Evolutionary conservation across 139 green algal species (phyloP).

Genomic region (Nannochloris sp.): DNA sequence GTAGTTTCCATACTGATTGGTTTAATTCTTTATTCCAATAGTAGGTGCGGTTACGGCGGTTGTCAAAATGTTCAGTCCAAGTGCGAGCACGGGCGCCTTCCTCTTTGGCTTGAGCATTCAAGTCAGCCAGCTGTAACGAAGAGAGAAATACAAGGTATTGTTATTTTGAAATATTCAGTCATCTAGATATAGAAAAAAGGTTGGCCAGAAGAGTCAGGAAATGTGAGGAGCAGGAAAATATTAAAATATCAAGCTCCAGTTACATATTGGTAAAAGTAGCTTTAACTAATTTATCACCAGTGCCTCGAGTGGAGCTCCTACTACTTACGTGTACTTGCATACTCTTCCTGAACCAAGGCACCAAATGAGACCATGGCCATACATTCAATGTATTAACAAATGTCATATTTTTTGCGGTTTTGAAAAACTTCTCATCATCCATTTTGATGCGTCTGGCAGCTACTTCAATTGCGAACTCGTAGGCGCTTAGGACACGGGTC

Average conservation of each 20-base stretch:
- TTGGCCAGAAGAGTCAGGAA: too few relatives aligned
- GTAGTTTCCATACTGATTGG: conserved; percentile 20
- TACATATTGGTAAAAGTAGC: too few relatives aligned
- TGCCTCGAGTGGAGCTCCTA: neutral
- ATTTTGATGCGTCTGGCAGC: conserved; percentile 29
- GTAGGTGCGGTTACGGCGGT: conserved; percentile 18
- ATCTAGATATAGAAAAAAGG: too few relatives aligned
- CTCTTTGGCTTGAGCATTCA: neutral
- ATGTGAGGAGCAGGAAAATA: too few relatives aligned
- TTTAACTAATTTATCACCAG: neutral
- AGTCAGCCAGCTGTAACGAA: neutral
- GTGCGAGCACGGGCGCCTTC: neutral
- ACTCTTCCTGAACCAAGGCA: conserved; percentile 63
- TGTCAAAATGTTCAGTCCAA: neutral
- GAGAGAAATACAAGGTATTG: neutral
- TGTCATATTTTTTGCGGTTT: conserved; percentile 18
- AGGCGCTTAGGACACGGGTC: conserved; percentile 71
- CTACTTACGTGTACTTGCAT: conserved; percentile 36
- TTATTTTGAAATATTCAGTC: too few relatives aligned
- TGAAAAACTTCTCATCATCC: conserved; percentile 6
- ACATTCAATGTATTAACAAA: conserved; percentile 68
- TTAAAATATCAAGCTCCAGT: too few relatives aligned
- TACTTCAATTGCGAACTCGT: conserved; percentile 81
- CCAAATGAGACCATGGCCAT: conserved; percentile 86
- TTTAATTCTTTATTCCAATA: conserved; percentile 17